Base-by-base conservation (phyloP, 805 yeast genomes). In the Zygotorulaspora sp. region DNA sequence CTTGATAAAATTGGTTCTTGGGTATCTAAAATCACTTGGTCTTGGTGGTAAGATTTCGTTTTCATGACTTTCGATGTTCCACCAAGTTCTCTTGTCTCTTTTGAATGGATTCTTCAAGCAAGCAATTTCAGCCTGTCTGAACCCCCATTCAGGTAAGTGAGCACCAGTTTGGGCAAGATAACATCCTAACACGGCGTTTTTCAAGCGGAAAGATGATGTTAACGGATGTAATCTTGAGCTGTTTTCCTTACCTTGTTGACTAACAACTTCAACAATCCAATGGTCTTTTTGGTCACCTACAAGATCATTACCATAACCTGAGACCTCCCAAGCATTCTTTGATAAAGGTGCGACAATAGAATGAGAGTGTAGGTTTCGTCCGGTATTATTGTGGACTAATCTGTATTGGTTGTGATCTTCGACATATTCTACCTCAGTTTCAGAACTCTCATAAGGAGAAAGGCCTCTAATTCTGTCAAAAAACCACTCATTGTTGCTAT, bases 41-140 rank as follows among this genome's bases (percentile, higher is more conserved):
- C 55, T 55, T 29, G 86, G 78, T 34, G 88, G 89, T 53, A 84
- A 67, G 24, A 68, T 58, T 25, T 66, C 71, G 57, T 84, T 83
- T 32, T 58, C 67, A 61, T 84, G 85, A 47, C 72, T 67, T 65
- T 84, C 95, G 54, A 84, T 73, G 61, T 83, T 83, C 92, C 92
- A 84, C 92, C 92, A 84, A 20, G 90, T 82, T 65, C 90, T 70
- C 68, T 84, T 84, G 59, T 84, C 95, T 63, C 85, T 81, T 36
- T 58, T 71, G 64, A 54, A 83, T 33, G 89, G 82, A 47, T 70
- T 68, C 47, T 72, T 75, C 18, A 59, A 27, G 61, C 95, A 84
- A 6, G 79, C 75, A 28, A 84, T 85, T 61, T 84, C 95, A 35
- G 83, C 81, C 62, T 84, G 95, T 55, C 78, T 78, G 65, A 77